Evolutionary conservation across 2,329 filamentous ascomycete species (phyloP).

Genomic region (Fonsecaea pedrosoi): DNA sequence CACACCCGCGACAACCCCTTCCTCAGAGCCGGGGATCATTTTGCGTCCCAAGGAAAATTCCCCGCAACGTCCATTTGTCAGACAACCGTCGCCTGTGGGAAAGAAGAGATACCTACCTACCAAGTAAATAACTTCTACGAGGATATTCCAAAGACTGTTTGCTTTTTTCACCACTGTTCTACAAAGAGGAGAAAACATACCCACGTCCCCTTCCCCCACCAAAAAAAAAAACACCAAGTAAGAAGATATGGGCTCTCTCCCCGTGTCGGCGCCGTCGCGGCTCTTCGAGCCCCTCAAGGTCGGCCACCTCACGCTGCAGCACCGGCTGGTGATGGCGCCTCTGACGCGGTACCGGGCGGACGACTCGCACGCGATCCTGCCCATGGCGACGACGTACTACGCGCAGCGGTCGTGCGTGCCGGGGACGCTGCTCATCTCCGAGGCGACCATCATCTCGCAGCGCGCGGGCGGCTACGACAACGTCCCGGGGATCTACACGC

Average conservation of each 20-base stretch:
- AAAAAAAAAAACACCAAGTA: constrained; percentile 3
- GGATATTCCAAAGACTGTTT: too few relatives aligned
- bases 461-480: constrained; percentile 27
- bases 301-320: constrained; percentile 56
- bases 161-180: background rate
- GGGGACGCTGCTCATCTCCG: constrained; percentile 48
- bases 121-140: too few relatives aligned
- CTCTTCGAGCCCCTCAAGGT: constrained; percentile 55
- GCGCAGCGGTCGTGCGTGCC: constrained; percentile 48
- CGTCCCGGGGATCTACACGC: constrained; percentile 32
- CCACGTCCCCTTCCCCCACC: background rate
- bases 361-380: constrained; percentile 45
- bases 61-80: too few relatives aligned
- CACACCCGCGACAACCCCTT: too few relatives aligned
- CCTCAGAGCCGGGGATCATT: too few relatives aligned
- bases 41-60: too few relatives aligned
- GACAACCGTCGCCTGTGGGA: too few relatives aligned
- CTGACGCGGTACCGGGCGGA: constrained; percentile 62
- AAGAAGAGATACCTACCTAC: too few relatives aligned
- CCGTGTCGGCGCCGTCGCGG: constrained; percentile 40
- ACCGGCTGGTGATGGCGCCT: constrained; percentile 60
- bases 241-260: constrained; percentile 24
- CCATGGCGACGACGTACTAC: constrained; percentile 52
- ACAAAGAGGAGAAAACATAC: too few relatives aligned
- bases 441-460: constrained; percentile 37